These are phyloP conservation scores for Trametes sanguinea DNA, from an alignment of 768 basidiomycete species.

Conservation along the genomic window DNA sequence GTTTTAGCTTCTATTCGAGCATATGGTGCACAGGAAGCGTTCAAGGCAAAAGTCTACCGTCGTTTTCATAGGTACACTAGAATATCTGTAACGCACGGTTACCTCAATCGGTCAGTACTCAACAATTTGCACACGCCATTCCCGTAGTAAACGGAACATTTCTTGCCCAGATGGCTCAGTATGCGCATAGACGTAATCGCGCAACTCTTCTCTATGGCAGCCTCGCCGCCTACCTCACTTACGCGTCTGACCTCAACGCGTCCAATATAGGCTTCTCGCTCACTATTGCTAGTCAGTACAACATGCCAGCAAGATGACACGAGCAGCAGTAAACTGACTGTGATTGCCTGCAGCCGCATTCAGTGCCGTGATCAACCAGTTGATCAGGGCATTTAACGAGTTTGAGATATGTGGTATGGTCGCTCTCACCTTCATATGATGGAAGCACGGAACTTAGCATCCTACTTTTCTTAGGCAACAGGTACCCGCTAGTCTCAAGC, in stretches of 20 bases:
- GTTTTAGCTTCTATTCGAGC: slow-evolving; percentile 59
- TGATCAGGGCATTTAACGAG: slow-evolving; percentile 45
- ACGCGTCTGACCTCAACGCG: slow-evolving; percentile 39
- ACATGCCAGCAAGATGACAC: too few species aligned
- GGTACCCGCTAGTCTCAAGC: not conserved
- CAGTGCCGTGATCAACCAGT: slow-evolving; percentile 26
- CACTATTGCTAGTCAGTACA: slow-evolving; percentile 48
- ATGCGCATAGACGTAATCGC: slow-evolving; percentile 62
- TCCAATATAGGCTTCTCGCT: slow-evolving; percentile 55
- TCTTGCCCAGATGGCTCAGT: slow-evolving; percentile 39
- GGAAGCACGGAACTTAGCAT: not conserved
- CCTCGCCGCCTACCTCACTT: slow-evolving; percentile 57
- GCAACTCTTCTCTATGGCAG: slow-evolving; percentile 52
- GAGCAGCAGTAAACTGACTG: not conserved
- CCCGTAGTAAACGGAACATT: too few species aligned
- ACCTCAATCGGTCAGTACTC: slow-evolving; percentile 30
- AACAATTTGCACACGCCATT: too few species aligned
- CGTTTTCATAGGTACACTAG: slow-evolving; percentile 57
- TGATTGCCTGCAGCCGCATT: slow-evolving; percentile 26
- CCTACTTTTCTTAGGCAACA: not conserved
- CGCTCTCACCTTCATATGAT: not conserved
- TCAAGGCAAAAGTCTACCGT: slow-evolving; percentile 45
- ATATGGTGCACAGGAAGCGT: slow-evolving; percentile 57
- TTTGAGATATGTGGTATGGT: slow-evolving; percentile 45
- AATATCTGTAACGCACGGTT: slow-evolving; percentile 50